A percentile compares a stretch with the other conserved stretches of the same genome.
These are phyloP conservation scores for Pseudogymnoascus sp. DNA, from an alignment of 2,329 filamentous ascomycete species.

Conservation along the genomic window DNA sequence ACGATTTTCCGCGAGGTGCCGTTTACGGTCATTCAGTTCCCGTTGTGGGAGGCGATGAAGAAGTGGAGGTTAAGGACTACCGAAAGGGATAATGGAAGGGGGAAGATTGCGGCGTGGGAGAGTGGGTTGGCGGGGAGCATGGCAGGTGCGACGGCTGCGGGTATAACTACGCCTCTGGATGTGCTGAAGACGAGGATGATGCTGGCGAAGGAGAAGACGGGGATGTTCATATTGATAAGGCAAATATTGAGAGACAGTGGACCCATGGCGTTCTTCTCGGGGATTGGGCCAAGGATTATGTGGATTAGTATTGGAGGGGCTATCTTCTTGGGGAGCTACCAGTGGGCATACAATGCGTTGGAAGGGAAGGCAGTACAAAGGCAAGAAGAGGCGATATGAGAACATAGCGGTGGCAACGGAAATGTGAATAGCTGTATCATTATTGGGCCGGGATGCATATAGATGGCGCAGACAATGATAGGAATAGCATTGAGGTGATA, in stretches of 20 bases:
- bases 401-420: background rate
- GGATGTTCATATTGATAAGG: slow-evolving; percentile 50
- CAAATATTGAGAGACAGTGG: slow-evolving; percentile 59
- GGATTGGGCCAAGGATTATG: slow-evolving; percentile 71
- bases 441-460: slow-evolving; percentile 15
- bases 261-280: slow-evolving; percentile 62
- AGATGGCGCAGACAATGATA: slow-evolving; percentile 15
- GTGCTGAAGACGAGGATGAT: slow-evolving; percentile 96
- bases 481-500: slow-evolving; percentile 6
- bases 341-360: slow-evolving; percentile 74
- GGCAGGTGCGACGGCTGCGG: slow-evolving; percentile 78
- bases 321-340: slow-evolving; percentile 89
- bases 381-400: background rate
- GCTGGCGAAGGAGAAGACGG: slow-evolving; percentile 65
- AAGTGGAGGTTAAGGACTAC: slow-evolving; percentile 46
- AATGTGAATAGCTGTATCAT: slow-evolving; percentile 2
- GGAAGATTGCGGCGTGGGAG: slow-evolving; percentile 60
- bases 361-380: slow-evolving; percentile 31
- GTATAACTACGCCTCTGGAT: slow-evolving; percentile 83
- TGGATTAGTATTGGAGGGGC: slow-evolving; percentile 95
- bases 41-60: slow-evolving; percentile 92
- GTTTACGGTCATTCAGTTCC: slow-evolving; percentile 95
- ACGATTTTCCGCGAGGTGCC: slow-evolving; percentile 94
- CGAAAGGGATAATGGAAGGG: slow-evolving; percentile 27
- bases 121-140: slow-evolving; percentile 79